phyloP scores from a whole-genome alignment of 192 early-diverging fungal genomes.

The Podila horticola region DNA sequence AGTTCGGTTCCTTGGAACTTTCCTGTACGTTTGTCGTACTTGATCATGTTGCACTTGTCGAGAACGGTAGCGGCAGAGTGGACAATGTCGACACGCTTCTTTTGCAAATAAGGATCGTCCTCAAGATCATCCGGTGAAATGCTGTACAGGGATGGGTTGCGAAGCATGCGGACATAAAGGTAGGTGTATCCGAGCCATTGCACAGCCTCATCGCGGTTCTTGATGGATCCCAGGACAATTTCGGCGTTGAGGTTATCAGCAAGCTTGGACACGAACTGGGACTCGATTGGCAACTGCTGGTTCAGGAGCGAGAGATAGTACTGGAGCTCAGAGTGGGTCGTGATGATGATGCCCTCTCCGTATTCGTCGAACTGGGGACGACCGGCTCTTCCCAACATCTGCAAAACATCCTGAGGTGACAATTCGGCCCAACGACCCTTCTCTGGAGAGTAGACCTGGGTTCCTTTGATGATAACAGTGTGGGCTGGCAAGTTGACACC shows the following conservation, averaged over 20 bases:
- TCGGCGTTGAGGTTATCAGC: conserved; percentile 97
- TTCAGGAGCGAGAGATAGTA: conserved; percentile 96
- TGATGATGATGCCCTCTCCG: conserved; percentile 98
- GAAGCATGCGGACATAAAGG: conserved; percentile 95
- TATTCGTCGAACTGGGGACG: conserved; percentile 96
- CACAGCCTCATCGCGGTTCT: conserved; percentile 93
- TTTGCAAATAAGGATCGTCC: conserved; percentile 82
- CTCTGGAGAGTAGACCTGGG: conserved; percentile 96
- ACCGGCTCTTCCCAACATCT: conserved; percentile 98
- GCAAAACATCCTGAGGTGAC: conserved; percentile 95
- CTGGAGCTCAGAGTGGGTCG: conserved; percentile 89
- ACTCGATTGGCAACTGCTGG: conserved; percentile 98
- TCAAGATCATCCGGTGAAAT: conserved; percentile 74
- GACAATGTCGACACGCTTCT: conserved; percentile 89
- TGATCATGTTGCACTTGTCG: conserved; percentile 93
- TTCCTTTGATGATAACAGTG: conserved; percentile 98
- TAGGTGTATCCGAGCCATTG: conserved; percentile 97
- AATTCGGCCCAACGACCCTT: conserved; percentile 96
- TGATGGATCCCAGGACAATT: conserved; percentile 91
- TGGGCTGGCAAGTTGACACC: conserved; percentile 99
- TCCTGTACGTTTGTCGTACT: conserved; percentile 95
- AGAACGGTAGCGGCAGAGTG: conserved; percentile 88
- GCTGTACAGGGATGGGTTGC: conserved; percentile 89
- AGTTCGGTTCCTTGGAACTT: conserved; percentile 89
- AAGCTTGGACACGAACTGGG: conserved; percentile 87